phyloP scores from a whole-genome alignment of 1,284 basidiomycete genomes.

The Apiotrichum sp. region DNA sequence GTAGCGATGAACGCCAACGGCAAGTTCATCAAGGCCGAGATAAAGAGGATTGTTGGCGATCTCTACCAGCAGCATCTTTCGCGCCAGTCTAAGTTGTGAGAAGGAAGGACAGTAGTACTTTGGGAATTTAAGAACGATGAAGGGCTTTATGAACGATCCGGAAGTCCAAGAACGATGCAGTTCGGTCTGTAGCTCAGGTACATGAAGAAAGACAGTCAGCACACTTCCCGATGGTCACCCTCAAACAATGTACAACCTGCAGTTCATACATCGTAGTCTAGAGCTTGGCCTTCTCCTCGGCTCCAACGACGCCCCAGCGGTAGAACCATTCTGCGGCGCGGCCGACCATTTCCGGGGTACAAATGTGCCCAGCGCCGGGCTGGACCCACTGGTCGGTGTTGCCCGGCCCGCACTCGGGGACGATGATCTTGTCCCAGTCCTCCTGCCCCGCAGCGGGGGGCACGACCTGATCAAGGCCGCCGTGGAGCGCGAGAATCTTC shows the following conservation, averaged over 20 bases:
- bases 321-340: conserved; percentile 6
- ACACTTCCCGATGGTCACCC: too few relatives aligned
- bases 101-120: too few relatives aligned
- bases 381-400: neutral
- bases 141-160: too few relatives aligned
- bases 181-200: too few relatives aligned
- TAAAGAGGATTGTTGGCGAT: conserved; percentile 15
- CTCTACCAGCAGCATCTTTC: conserved; percentile 15
- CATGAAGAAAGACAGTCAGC: too few relatives aligned
- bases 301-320: neutral
- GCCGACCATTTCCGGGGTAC: conserved; percentile 4
- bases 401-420: neutral
- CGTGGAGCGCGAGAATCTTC: conserved; percentile 63
- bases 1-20: conserved; percentile 15
- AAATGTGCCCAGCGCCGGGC: conserved; percentile 4
- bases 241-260: too few relatives aligned
- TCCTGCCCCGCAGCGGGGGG: conserved; percentile 23
- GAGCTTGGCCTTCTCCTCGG: too few relatives aligned
- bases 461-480: conserved; percentile 42
- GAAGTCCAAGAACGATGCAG: too few relatives aligned
- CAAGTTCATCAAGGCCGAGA: conserved; percentile 13
- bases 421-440: neutral
- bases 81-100: conserved; percentile 10
- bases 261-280: too few relatives aligned
- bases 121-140: too few relatives aligned